Base-by-base conservation (phyloP, 2,329 filamentous ascomycete species). In the Beauveria sp. region DNA sequence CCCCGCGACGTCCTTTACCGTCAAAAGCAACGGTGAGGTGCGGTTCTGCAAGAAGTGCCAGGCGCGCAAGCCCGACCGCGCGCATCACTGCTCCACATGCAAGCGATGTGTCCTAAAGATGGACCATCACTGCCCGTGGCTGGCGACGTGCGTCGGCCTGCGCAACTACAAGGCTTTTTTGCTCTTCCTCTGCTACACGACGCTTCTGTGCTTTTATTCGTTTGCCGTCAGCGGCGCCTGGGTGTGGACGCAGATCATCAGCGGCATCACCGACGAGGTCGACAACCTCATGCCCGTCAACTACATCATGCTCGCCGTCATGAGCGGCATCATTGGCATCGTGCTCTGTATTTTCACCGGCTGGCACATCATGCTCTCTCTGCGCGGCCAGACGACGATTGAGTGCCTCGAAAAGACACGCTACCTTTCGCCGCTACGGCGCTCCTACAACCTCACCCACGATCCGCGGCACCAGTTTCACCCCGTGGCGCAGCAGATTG, bases 61-160 rank as follows among this genome's bases (percentile, higher is more conserved):
- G 77, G 88, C 88, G 57, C 85, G 90, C 64, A 99, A 99, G 78
- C 94, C 94, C 47, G 94, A 99, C 76, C 90, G 94, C 63, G 87
- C 93, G 37, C 94, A 99, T 74, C 94, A 99, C 78, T 99, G 94
- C 81, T 96, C 91, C 12, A 96, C 92, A 4, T 99, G 94, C 76
- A 86, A 88, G 67, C 88, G 89, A 70, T 99, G 94, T 73, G 92
- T 99, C 28, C 81, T 99, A 73, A 99, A 99, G 80, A 99, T 99
- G 94, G 94, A 99, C 72, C 94, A 99, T 74, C 94, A 99, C 77
- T 99, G 94, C 73, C 94, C 94, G 18, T 99, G 94, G 94, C 82
- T 99, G 55, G 93, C 94, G 30, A 96, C 91, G 4, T 99, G 94
- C 74, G 90, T 99, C 63, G 94, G 94, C 22, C 79, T 99, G 65